Evolutionary conservation across 768 basidiomycete species (phyloP), one percentile per base, ranked within the genome.

Genomic region (Fomitopsis pulvina): DNA sequence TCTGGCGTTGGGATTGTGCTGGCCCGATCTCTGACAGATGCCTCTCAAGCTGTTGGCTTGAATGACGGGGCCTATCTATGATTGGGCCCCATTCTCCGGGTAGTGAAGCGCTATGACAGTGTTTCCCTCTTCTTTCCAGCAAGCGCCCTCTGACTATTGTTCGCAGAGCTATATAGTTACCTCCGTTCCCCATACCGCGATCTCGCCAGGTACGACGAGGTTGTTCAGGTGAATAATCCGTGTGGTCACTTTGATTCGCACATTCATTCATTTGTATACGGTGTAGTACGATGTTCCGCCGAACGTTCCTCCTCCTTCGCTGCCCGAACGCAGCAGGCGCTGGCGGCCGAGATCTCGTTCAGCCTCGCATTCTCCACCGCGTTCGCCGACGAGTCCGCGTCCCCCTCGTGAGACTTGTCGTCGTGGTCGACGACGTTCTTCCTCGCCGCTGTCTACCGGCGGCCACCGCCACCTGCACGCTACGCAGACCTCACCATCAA

Each of bases 101-200:
- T n/a, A n/a, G n/a, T n/a, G n/a, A n/a, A n/a, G n/a, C n/a, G n/a
- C n/a, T n/a, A n/a, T 18, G 38, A 9, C 8, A 10, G 12, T 32
- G 25, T 24, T 12, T 45, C 20, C 38, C 14, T 32, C 10, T 39
- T 47, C 24, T 12, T 16, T 37, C 14, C 18, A 12, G 34, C 34
- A 18, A 16, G 34, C 14, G 18, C 6, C 18, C 34, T 7, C 34
- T 37, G 34, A 37, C 34, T 18, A 14, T 18, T 5, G 14, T 37
- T 37, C 37, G 8, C 54, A 93, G 93, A 97, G 67, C 76, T 96
- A 32, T 96, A 95, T 63, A 80, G 78, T 37, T 97, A 88, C 63
- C 74, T 95, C 18, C 78, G 93, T 45, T 94, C 92, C 8, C 93
- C 93, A 1, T 95, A 81, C 65, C 81, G 81, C 58, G 91, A 93